Evolutionary conservation across 2,329 filamentous ascomycete genomes (phyloP), one percentile per base, ranked within the genome.

Genomic region (Onygena corvina): DNA sequence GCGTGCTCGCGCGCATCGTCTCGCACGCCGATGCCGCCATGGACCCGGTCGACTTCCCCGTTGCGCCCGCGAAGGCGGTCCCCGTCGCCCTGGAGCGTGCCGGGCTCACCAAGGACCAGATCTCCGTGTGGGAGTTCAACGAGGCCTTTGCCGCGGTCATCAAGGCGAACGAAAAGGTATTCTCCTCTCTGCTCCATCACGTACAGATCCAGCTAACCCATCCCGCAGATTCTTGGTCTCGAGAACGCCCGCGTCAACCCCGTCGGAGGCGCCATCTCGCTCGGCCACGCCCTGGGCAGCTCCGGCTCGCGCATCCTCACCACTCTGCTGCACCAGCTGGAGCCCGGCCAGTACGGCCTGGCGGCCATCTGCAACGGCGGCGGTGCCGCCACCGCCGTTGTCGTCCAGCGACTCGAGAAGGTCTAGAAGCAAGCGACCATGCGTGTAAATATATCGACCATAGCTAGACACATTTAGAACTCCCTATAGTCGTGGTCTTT

Each of bases 341-440:
- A 93, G 72, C 80, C 83, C 34, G 89, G 89, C 30, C 86, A 98
- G 70, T 96, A 95, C 63, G 92, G 92, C 48, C 86, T 90, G 56
- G 92, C 89, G 12, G 89, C 89, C 2, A 96, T 98, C 53, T 96
- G 92, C 71, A 98, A 98, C 61, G 92, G 92, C 40, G 92, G 92
- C 35, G 92, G 92, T 52, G 90, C 88, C 11, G 86, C 90, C 1
- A 90, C 86, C 7, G 92, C 89, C 0, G 76, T 96, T 62, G 86
- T 96, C 45, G 86, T 98, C 49, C 89, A 96, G 69, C 81, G 81
- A 59, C 75, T 90, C 57, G 82, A 84, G 55, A 62, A 60, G 14
- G 68, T 72, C 16, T 64, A 70, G 47, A 69, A 62, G 18, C 3
- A 21, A 21, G n/a, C n/a, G n/a, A n/a, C n/a, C n/a, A n/a, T n/a